phyloP scores from a whole-genome alignment of 139 green algal genomes.

The Picochlorum sp. region DNA sequence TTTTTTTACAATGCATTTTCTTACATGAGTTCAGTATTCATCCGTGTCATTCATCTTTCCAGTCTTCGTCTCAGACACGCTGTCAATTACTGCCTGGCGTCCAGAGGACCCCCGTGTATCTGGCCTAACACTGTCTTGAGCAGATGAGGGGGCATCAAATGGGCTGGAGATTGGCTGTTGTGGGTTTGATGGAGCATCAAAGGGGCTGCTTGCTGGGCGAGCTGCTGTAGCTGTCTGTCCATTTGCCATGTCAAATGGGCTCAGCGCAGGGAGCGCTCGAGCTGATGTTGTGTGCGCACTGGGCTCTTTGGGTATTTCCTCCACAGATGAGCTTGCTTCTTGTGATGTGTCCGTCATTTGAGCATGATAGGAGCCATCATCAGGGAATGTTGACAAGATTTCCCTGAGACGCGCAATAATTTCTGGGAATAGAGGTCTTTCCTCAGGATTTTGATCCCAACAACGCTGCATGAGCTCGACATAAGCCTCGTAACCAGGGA shows the following conservation, averaged over 20 bases:
- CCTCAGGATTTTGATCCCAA: conserved; percentile 42
- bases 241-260: conserved; percentile 5
- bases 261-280: neutral
- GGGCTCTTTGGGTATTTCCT: neutral
- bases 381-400: neutral
- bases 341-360: neutral
- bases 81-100: conserved; percentile 7
- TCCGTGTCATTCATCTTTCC: neutral
- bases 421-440: conserved; percentile 44
- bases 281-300: neutral
- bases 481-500: conserved; percentile 17
- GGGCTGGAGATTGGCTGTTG: neutral
- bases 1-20: too few species aligned
- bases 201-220: neutral
- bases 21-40: neutral
- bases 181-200: neutral
- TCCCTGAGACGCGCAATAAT: conserved; percentile 13
- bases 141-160: neutral
- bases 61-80: neutral
- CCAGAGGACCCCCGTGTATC: neutral
- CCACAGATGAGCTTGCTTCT: neutral
- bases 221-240: neutral
- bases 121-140: neutral
- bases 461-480: conserved; percentile 28
- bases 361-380: neutral